Evolutionary conservation across 2,329 filamentous ascomycete genomes (phyloP), one percentile per base, ranked within the genome.

Genomic region (Fusarium sp.): DNA sequence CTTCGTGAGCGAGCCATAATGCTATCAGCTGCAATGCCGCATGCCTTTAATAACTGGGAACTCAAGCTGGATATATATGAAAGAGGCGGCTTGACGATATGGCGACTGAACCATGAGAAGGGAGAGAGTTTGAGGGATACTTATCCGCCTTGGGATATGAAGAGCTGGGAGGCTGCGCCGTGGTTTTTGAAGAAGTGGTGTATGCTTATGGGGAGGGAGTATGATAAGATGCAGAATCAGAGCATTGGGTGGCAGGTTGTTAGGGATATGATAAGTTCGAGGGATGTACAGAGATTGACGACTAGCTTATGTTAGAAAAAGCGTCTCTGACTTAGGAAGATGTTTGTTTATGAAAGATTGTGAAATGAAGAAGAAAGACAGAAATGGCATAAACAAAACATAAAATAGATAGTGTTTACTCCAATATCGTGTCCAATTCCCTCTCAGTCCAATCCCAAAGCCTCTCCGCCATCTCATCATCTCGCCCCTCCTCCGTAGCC

Each of bases 121-220:
- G 36, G 24, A 0, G n/a, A 12, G 2, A 45, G 28, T 6, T 8
- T 2, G 0, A 30, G 51, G 6, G 58, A 68, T 5, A 50, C 32
- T 0, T 79, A 75, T 30, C 75, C 72, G 5, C 79, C 79, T 1
- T 80, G 79, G 79, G 77, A 79, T 5, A 75, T 75, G 72, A 72
- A 64, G 44, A 75, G 76, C 4, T 80, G 79, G 79, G 76, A 80
- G 30, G 79, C 77, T n/a, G 62, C 72, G 4, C 75, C 75, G 5
- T 80, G 79, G 79, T 80, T 80, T 32, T 24, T 80, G 14, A 50
- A 68, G 12, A 80, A 80, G 38, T 80, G 78, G 78, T 70, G 72
- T 17, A 48, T 74, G 42, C 63, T 74, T 24, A 53, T 76, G 14
- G 78, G 73, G 13, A 70, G 58, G 2, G 70, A 78, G 9, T 65